Base-by-base conservation (phyloP, 2,329 filamentous ascomycete species). In the Aureobasidium sp. region DNA sequence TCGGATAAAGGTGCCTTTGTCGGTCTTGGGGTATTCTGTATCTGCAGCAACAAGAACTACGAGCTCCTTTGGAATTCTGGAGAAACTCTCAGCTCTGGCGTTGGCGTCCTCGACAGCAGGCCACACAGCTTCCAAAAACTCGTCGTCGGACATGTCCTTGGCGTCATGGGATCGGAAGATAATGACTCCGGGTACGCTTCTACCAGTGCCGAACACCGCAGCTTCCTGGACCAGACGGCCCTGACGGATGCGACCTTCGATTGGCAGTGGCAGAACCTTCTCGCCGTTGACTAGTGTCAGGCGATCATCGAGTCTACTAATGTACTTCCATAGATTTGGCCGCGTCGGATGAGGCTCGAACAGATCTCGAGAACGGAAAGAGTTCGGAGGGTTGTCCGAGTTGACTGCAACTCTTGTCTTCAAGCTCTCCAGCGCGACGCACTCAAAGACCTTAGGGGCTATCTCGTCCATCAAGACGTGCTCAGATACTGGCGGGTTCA, bases 1-100 rank as follows among this genome's bases (percentile, higher is more conserved):
- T 2, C 82, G 77, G 55, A 84, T 84, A 61, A 82, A 77, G 0
- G 81, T 84, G 3, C 81, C 81, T 68, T 85, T 85, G 63, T 84
- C 83, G 0, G 83, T 85, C 42, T 70, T 71, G 1, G 81, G 76
- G 65, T 82, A 85, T 2, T 70, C 64, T 5, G 75, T 76, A 0
- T 77, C 78, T 0, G 73, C 65, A 0, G 77, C 73, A 2, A 84
- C 70, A 2, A 85, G 68, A 0, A 79, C 69, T 0, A 87, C 73
- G 68, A 86, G 77, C 3, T 84, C 82, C 17, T 71, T 76, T 0
- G 79, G 79, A 1, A 86, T 78, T 15, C 78, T 77, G 0, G 79
- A 79, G 66, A 84, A 87, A 0, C 77, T 79, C 64, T 79, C 82
- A 22, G 76, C 78, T 14, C 72, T 67, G 0, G 73, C 67, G 62